phyloP scores from a whole-genome alignment of 2,329 filamentous ascomycete genomes.

The Tolypocladium nubicola region DNA sequence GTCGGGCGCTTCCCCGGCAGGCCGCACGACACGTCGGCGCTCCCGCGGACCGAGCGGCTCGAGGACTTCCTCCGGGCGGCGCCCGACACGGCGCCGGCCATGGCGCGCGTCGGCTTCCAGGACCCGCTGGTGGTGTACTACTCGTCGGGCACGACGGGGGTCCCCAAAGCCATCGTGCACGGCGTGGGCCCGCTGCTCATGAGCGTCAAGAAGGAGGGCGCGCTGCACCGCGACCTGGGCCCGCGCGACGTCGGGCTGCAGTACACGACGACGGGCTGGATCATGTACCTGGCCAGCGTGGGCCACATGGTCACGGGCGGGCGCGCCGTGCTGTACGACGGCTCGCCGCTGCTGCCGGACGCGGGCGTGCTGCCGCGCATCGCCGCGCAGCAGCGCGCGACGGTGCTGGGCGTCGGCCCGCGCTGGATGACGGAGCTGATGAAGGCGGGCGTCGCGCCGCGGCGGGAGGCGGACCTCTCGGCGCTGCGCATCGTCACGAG shows the following conservation, averaged over 20 bases:
- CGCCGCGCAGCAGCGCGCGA: slow-evolving; percentile 52
- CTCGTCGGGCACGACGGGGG: slow-evolving; percentile 71
- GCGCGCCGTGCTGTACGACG: slow-evolving; percentile 66
- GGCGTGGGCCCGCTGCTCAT: slow-evolving; percentile 55
- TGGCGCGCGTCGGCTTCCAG: slow-evolving; percentile 55
- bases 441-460: slow-evolving; percentile 51
- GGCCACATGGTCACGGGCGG: slow-evolving; percentile 48
- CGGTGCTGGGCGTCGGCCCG: slow-evolving; percentile 65
- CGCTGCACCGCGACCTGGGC: slow-evolving; percentile 33
- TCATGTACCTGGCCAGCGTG: slow-evolving; percentile 68
- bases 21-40: slow-evolving; percentile 44
- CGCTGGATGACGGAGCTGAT: slow-evolving; percentile 66
- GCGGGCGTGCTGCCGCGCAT: slow-evolving; percentile 52
- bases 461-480: slow-evolving; percentile 51
- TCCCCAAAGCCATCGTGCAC: slow-evolving; percentile 80
- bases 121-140: slow-evolving; percentile 74
- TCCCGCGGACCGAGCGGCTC: slow-evolving; percentile 37
- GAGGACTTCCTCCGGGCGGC: slow-evolving; percentile 31
- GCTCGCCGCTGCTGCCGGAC: slow-evolving; percentile 67
- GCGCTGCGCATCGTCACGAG: slow-evolving; percentile 51
- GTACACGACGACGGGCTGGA: slow-evolving; percentile 68
- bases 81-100: slow-evolving; percentile 28
- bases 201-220: slow-evolving; percentile 45
- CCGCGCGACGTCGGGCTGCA: slow-evolving; percentile 35
- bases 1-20: slow-evolving; percentile 51